Evolutionary conservation across 345 rosid species (phyloP).

Genomic region (Clarkia xantiana): DNA sequence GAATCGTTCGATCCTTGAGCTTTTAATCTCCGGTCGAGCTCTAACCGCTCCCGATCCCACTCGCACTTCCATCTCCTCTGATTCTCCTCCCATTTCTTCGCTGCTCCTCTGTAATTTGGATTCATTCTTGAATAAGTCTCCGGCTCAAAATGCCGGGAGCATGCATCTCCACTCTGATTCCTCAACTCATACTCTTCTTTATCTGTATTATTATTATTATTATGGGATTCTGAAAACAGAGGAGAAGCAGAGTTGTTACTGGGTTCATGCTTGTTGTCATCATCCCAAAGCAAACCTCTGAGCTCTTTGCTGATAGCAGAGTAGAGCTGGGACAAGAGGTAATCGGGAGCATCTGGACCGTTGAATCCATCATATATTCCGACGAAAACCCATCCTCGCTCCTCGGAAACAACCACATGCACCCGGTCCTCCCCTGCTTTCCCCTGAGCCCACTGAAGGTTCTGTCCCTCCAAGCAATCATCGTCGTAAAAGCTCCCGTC

Average conservation of each 20-base stretch:
- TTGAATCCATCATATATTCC: conserved; percentile 97
- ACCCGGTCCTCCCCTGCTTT: conserved; percentile 99
- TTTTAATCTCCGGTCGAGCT: conserved; percentile 51
- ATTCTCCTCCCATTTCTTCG: conserved; percentile 51
- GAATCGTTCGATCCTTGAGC: conserved; percentile 27
- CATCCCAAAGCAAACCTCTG: conserved; percentile 85
- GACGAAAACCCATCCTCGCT: conserved; percentile 85
- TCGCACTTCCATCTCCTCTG: conserved; percentile 67
- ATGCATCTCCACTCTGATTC: conserved; percentile 12
- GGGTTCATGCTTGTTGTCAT: conserved; percentile 28
- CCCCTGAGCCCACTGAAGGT: conserved; percentile 97
- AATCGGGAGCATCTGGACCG: conserved; percentile 98
- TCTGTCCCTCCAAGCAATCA: conserved; percentile 54
- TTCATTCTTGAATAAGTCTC: conserved; percentile 19
- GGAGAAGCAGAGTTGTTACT: conserved; percentile 12
- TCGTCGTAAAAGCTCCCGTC: conserved; percentile 57
- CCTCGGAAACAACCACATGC: conserved; percentile 96
- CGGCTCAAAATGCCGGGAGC: conserved; percentile 22
- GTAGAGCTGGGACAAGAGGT: conserved; percentile 54
- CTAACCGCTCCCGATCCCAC: conserved; percentile 56
- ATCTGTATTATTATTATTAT: neutral
- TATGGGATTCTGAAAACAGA: conserved; percentile 6
- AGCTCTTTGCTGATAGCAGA: conserved; percentile 64
- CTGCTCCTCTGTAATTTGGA: conserved; percentile 18
- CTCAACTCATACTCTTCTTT: neutral